Percentiles rank a stretch among this genome's conserved stretches.
phyloP scores from a whole-genome alignment of 306 rosid species.

The Quillaja saponaria region DNA sequence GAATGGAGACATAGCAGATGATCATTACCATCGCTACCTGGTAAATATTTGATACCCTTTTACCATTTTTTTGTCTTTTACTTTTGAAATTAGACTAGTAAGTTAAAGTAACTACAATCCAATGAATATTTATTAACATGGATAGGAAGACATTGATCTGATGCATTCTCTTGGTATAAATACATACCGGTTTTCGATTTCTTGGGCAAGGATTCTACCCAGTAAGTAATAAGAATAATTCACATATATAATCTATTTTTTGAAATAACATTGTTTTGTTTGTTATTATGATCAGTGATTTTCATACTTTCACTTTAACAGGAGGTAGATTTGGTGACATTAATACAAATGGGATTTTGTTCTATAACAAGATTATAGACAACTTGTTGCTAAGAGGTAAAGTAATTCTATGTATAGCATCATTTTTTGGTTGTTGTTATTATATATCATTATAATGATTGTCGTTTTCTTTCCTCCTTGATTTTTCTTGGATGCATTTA shows the following conservation, averaged over 20 bases:
- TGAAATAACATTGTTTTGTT: too few species aligned
- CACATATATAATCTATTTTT: too few species aligned
- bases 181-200: slow-evolving; percentile 68
- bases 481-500: slow-evolving; percentile 9
- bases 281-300: too few species aligned
- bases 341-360: slow-evolving; percentile 49
- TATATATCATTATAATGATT: background rate
- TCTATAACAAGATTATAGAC: slow-evolving; percentile 64
- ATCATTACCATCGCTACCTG: slow-evolving; percentile 68
- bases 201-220: slow-evolving; percentile 73
- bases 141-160: slow-evolving; percentile 56
- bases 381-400: slow-evolving; percentile 52
- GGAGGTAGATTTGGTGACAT: slow-evolving; percentile 58
- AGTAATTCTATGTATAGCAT: too few species aligned
- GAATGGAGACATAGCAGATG: slow-evolving; percentile 66
- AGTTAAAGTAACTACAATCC: too few species aligned
- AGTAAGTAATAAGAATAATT: slow-evolving; percentile 40
- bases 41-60: slow-evolving; percentile 26
- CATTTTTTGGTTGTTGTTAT: background rate
- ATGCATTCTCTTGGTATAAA: slow-evolving; percentile 55
- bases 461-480: too few species aligned
- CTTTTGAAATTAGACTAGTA: too few species aligned
- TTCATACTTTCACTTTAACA: too few species aligned
- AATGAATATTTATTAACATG: background rate
- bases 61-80: background rate